Evolutionary conservation across 805 yeast genomes (phyloP).

Genomic region (Candida ponderosae): DNA sequence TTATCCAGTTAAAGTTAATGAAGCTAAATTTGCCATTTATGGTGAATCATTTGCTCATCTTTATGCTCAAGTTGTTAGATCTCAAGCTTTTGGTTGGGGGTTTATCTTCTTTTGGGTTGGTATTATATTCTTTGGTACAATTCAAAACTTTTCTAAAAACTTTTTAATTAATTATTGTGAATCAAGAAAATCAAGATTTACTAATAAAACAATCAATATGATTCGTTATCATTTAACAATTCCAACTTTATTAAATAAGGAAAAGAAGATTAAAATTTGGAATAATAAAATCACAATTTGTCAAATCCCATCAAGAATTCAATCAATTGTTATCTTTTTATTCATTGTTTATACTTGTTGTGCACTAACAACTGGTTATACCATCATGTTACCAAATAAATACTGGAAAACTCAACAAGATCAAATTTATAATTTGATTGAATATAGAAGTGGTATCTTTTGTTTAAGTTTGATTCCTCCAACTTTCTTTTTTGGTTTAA

Average conservation of each 20-base stretch:
- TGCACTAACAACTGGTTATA: constrained; percentile 26
- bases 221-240: constrained; percentile 17
- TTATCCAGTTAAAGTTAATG: constrained; percentile 26
- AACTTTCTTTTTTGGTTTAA: constrained; percentile 56
- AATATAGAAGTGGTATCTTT: constrained; percentile 47
- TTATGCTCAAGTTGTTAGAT: constrained; percentile 27
- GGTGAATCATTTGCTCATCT: constrained; percentile 27
- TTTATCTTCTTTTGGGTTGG: constrained; percentile 32
- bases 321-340: constrained; percentile 21
- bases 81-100: constrained; percentile 41
- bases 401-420: constrained; percentile 24
- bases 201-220: constrained; percentile 8
- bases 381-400: constrained; percentile 30
- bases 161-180: constrained; percentile 18
- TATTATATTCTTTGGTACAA: constrained; percentile 23
- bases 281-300: not conserved
- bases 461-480: constrained; percentile 48
- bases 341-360: constrained; percentile 25
- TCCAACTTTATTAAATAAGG: constrained; percentile 20
- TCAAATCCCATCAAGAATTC: constrained; percentile 22
- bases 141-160: constrained; percentile 20
- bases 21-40: constrained; percentile 24
- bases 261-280: constrained; percentile 1
- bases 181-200: constrained; percentile 9
- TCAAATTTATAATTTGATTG: constrained; percentile 30